Evolutionary conservation across 768 basidiomycete genomes (phyloP).

Genomic region (Tylopilus sp.): DNA sequence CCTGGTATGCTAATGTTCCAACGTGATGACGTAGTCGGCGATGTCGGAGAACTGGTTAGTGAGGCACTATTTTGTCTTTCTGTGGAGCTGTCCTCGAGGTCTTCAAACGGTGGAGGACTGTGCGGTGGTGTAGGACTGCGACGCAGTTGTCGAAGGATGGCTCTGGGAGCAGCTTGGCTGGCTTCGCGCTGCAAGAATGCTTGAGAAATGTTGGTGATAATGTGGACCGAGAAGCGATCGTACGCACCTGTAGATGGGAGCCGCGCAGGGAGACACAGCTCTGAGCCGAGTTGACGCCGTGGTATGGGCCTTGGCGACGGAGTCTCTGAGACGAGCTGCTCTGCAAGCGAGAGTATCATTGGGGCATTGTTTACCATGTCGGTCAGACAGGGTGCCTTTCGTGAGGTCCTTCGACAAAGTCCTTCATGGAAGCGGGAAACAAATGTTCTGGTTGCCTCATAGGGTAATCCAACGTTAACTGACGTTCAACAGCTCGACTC

Average conservation of each 20-base stretch:
- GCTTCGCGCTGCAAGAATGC: slow-evolving; percentile 76
- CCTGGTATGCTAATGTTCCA: slow-evolving; percentile 16
- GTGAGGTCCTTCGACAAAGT: background rate
- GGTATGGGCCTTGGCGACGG: slow-evolving; percentile 19
- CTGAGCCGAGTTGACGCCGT: slow-evolving; percentile 42
- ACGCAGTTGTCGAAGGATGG: slow-evolving; percentile 53
- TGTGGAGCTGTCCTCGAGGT: slow-evolving; percentile 11
- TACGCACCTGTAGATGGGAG: slow-evolving; percentile 61
- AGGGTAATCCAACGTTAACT: too few relatives aligned
- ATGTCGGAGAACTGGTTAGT: slow-evolving; percentile 20
- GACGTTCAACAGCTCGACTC: background rate
- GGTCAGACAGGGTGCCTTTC: slow-evolving; percentile 1
- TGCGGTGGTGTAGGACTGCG: slow-evolving; percentile 40
- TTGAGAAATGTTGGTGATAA: slow-evolving; percentile 33
- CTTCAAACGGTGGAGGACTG: slow-evolving; percentile 21
- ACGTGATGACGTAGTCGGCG: slow-evolving; percentile 13
- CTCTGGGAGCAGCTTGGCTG: slow-evolving; percentile 49
- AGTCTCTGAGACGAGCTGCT: slow-evolving; percentile 21
- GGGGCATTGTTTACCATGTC: slow-evolving; percentile 54
- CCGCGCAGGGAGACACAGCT: slow-evolving; percentile 64
- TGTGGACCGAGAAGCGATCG: slow-evolving; percentile 1
- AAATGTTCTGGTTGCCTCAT: background rate
- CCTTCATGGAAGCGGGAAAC: slow-evolving; percentile 16
- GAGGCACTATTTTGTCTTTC: slow-evolving; percentile 17
- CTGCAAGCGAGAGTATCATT: slow-evolving; percentile 28